Evolutionary conservation across 179 eudicot genomes (phyloP), one percentile per base, ranked within the genome.

Genomic region (Heliamphora pulchella): DNA sequence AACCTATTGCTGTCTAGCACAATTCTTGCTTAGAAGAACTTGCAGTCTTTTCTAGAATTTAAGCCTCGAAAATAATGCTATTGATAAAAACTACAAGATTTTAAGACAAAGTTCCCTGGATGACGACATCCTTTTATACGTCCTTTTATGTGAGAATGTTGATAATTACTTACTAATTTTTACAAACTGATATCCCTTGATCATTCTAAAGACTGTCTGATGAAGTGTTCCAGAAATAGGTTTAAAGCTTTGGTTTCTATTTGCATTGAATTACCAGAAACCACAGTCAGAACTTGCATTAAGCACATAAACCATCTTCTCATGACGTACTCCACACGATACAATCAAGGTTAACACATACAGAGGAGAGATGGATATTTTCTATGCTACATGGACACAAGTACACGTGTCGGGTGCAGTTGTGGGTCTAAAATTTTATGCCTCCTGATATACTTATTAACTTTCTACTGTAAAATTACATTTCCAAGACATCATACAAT

Each of bases 251-350:
- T 6, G 70, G n/a, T 14, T 64, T 5, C 13, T 50, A 31, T 50
- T 31, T 78, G 8, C 15, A 0, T 65, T 78, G 7, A 68, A 78
- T 66, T 74, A 78, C 62, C 20, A 64, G 50, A 78, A 54, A 50
- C 73, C 51, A 51, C 3, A 51, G 61, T 64, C 47, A 41, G 2
- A 78, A 51, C 64, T 51, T 8, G 51, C 1, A 53, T 67, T 78
- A 41, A 51, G 39, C 50, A 66, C 39, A 6, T 17, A 69, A 39
- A 5, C 7, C 41, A 54, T 17, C 15, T 74, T 74, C 18, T 31
- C 20, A 11, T 54, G 59, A 22, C 43, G 15, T 11, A 76, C 15
- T 61, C 55, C 55, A 61, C 18, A 2, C 39, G 59, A 55, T 5
- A 74, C 22, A 39, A 75, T 15, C 53, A 62, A 3, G 50, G 48